Evolutionary conservation across 495 filamentous ascomycete species (phyloP), one percentile per base, ranked within the genome.

Genomic region (Penicillium soppii): DNA sequence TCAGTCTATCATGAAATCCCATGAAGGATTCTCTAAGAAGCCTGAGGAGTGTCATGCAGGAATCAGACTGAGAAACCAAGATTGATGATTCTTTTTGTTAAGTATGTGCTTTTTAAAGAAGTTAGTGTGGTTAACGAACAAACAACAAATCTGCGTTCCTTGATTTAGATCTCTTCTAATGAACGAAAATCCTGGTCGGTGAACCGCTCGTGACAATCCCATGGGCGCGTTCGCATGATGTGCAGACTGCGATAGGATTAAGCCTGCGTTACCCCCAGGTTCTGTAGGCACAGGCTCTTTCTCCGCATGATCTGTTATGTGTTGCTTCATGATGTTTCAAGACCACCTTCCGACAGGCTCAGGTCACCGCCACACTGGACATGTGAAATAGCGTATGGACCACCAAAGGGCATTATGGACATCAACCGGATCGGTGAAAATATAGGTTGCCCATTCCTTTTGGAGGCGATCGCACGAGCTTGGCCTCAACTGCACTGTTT

Each of bases 1-100:
- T 43, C 84, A 90, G 70, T 15, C 26, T 8, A 61, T 60, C 20
- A 72, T 91, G 78, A 73, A 86, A 53, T 90, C 88, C 0, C 73
- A 82, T 48, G 89, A 92, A 69, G 89, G 89, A 0, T 92, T 92
- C 62, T 75, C 91, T 69, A 77, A 88, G 69, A 92, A 92, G 76
- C 89, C 89, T 20, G 58, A 90, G 45, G 82, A 78, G 35, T 74
- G 88, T 60, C 66, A 77, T 53, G 82, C 91, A 37, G 88, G 82
- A 17, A 72, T 92, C 53, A 74, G 69, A 63, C 71, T 66, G 68
- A 70, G 79, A 27, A 9, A 36, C 19, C 9, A 12, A 32, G 10
- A 5, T n/a, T n/a, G n/a, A n/a, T n/a, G n/a, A n/a, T n/a, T n/a
- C n/a, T n/a, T n/a, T n/a, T n/a, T n/a, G n/a, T n/a, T n/a, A n/a